Conservation (phyloP, 257 asterid genomes). For the Cruciata laevipes region DNA sequence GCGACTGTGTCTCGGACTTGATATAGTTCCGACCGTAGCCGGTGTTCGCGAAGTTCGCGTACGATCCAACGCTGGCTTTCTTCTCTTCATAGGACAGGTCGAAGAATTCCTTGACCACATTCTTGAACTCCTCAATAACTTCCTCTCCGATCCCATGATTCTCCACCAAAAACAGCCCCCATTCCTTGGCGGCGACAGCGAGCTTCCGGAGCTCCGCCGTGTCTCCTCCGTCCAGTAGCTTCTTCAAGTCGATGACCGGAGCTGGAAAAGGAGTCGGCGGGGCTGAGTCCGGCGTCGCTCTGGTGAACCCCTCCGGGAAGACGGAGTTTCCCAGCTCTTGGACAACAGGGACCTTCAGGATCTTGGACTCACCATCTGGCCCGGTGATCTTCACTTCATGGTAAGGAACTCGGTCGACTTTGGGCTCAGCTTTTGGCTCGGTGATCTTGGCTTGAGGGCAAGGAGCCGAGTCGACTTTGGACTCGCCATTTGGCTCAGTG, state of each 20-base stretch:
- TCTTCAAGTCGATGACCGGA: background rate
- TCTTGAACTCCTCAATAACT: background rate
- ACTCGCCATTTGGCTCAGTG: too few species aligned
- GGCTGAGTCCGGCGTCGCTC: background rate
- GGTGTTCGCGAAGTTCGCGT: background rate
- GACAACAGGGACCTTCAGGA: background rate
- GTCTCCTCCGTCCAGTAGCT: background rate
- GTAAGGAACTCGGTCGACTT: background rate
- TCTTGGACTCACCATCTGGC: background rate
- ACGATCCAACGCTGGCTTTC: background rate
- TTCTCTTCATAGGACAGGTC: background rate
- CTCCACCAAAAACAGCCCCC: background rate
- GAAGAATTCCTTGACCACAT: background rate
- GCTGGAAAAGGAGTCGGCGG: background rate
- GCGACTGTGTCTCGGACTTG: background rate
- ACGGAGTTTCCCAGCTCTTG: background rate
- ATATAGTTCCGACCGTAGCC: background rate
- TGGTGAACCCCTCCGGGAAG: background rate
- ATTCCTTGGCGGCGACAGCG: background rate
- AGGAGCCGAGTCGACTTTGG: background rate
- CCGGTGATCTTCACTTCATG: background rate
- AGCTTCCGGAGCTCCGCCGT: background rate
- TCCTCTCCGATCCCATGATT: background rate
- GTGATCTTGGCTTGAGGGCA: too few species aligned
- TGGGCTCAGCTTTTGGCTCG: too few species aligned